Percentiles rank a stretch among this genome's conserved stretches.
These are phyloP conservation scores for Gentiana dahurica DNA, from an alignment of 257 asterid genomes.

Conservation along the genomic window DNA sequence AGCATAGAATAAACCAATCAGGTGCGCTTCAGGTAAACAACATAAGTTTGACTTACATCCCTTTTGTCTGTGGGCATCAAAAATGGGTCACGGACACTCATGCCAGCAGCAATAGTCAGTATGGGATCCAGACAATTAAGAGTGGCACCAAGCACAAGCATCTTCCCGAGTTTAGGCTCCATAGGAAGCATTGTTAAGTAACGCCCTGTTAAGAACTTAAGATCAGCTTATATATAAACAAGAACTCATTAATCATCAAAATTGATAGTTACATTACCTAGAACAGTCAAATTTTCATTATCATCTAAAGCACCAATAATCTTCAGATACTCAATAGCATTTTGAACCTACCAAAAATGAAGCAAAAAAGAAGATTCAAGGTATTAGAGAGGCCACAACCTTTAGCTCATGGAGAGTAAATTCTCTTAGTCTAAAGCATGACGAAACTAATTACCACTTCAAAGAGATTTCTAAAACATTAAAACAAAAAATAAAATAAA, in stretches of 20 bases:
- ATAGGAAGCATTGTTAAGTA: constrained; percentile 87
- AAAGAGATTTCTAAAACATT: neutral
- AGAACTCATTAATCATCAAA: constrained; percentile 10
- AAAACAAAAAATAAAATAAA: neutral
- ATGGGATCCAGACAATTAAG: constrained; percentile 91
- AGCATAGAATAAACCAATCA: neutral
- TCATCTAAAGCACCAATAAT: constrained; percentile 89
- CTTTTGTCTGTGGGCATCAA: constrained; percentile 81
- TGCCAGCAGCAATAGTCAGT: constrained; percentile 81
- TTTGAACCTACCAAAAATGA: constrained; percentile 52
- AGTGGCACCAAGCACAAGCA: constrained; percentile 83
- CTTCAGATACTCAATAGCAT: constrained; percentile 85
- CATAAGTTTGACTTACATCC: constrained; percentile 58
- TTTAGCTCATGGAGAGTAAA: neutral
- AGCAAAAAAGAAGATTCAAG: constrained; percentile 7
- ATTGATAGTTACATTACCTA: constrained; percentile 37
- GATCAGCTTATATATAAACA: constrained; percentile 7
- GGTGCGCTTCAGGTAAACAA: too few species aligned
- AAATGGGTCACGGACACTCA: constrained; percentile 93
- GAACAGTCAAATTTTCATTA: constrained; percentile 67
- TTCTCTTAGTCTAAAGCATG: neutral
- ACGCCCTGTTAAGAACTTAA: constrained; percentile 47
- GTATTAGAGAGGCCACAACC: neutral
- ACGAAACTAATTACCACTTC: neutral
- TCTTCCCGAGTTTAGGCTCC: constrained; percentile 98